Percentiles rank a stretch among this genome's conserved stretches.
These are phyloP conservation scores for Closterium sp. DNA, from an alignment of 139 green algal genomes.

Conservation along the genomic window DNA sequence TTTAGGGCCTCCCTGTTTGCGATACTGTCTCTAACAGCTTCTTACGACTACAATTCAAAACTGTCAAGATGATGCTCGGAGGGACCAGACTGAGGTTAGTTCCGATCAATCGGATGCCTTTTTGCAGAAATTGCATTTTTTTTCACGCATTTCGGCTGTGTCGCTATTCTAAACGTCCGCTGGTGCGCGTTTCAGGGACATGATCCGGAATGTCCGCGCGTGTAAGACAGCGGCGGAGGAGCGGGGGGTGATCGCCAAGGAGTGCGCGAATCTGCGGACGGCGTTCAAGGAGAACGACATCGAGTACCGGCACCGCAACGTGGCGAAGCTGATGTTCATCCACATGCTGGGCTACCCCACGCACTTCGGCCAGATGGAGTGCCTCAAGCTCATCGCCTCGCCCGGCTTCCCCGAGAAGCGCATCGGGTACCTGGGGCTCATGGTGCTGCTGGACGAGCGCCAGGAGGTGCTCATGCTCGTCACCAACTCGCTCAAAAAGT, in stretches of 20 bases:
- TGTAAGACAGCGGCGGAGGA: slow-evolving; percentile 97
- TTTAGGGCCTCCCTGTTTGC: neutral
- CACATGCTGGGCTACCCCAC: slow-evolving; percentile 99
- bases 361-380: slow-evolving; percentile 99
- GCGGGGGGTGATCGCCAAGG: slow-evolving; percentile 92
- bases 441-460: slow-evolving; percentile 95
- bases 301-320: slow-evolving; percentile 76
- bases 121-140: neutral
- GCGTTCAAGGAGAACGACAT: slow-evolving; percentile 58
- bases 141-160: neutral
- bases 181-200: slow-evolving; percentile 61
- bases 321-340: slow-evolving; percentile 99
- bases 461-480: slow-evolving; percentile 99
- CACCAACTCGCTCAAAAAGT: slow-evolving; percentile 96
- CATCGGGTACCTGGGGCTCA: slow-evolving; percentile 96
- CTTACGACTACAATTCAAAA: neutral
- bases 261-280: slow-evolving; percentile 85
- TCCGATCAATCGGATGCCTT: neutral
- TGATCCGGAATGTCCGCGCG: slow-evolving; percentile 80
- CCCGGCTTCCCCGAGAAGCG: slow-evolving; percentile 56
- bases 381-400: slow-evolving; percentile 80
- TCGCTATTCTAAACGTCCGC: neutral
- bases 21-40: neutral
- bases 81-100: neutral
- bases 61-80: neutral